A percentile compares a stretch with the other conserved stretches of the same genome.
These are phyloP conservation scores for Populus pruinosa DNA, from an alignment of 345 rosid genomes.

Conservation along the genomic window DNA sequence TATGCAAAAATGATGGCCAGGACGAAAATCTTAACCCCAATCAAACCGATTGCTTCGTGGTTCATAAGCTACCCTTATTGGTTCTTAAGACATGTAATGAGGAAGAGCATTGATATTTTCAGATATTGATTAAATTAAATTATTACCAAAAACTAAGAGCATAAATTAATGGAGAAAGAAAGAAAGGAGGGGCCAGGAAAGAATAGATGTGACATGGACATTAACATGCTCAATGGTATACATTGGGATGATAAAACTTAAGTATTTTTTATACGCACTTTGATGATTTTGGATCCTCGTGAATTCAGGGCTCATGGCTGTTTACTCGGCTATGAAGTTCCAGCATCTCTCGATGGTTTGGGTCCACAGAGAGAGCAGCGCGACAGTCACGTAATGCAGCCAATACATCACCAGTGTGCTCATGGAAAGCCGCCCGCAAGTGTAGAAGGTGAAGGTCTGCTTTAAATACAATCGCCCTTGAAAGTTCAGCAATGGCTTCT, in stretches of 20 bases:
- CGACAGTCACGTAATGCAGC: conserved; percentile 84
- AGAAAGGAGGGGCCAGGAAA: not conserved
- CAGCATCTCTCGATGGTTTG: conserved; percentile 87
- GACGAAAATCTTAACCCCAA: too few relatives aligned
- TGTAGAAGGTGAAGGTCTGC: conserved; percentile 94
- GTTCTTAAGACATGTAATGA: not conserved
- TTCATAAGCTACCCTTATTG: not conserved
- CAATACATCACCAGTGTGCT: conserved; percentile 64
- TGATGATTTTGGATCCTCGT: not conserved
- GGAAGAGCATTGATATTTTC: not conserved
- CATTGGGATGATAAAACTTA: conserved; percentile 8
- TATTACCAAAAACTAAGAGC: conserved; percentile 12
- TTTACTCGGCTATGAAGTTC: conserved; percentile 89
- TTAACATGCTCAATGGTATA: conserved; percentile 21
- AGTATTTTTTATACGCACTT: not conserved
- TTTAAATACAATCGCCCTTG: conserved; percentile 83
- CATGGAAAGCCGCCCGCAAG: conserved; percentile 89
- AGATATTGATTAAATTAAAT: conserved; percentile 11
- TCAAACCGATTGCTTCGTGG: not conserved
- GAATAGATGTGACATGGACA: conserved; percentile 4
- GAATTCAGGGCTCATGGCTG: conserved; percentile 76
- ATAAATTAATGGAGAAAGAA: not conserved
- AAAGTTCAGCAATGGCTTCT: conserved; percentile 85
- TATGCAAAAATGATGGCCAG: too few relatives aligned
- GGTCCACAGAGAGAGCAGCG: conserved; percentile 93